Evolutionary conservation across 352 stramenopile genomes (phyloP).

Genomic region (Phytophthora pseudosyringae): DNA sequence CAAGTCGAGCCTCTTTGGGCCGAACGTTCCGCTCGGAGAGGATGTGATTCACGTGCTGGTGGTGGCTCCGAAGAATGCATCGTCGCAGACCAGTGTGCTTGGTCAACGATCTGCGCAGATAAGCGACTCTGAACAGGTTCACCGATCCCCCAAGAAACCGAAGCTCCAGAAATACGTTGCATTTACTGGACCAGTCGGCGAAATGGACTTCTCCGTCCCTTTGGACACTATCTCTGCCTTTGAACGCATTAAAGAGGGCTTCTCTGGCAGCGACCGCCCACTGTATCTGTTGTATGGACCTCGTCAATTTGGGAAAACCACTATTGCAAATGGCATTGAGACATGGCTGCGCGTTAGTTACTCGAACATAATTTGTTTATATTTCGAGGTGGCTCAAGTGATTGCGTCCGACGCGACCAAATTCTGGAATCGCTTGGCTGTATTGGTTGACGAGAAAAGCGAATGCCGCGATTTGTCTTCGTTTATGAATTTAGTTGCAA

Average conservation of each 20-base stretch:
- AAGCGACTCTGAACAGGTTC: neutral
- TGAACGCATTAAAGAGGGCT: neutral
- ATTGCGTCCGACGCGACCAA: neutral
- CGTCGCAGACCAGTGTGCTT: too few relatives aligned
- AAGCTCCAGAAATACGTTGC: neutral
- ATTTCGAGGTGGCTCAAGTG: neutral
- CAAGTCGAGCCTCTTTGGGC: slow-evolving; percentile 12
- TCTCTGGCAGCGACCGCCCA: neutral
- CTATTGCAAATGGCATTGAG: neutral
- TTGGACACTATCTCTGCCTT: neutral
- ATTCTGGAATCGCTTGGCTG: neutral
- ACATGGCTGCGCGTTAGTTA: neutral
- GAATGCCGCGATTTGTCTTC: neutral
- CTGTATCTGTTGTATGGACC: neutral
- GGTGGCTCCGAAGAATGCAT: slow-evolving; percentile 1
- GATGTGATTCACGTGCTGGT: slow-evolving; percentile 4
- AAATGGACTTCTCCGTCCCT: neutral
- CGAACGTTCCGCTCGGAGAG: slow-evolving; percentile 8
- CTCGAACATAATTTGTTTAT: neutral
- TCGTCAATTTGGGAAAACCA: neutral
- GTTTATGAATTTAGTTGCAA: neutral
- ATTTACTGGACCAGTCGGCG: neutral
- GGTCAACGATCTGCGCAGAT: neutral
- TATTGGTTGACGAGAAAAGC: neutral
- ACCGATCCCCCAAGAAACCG: neutral